Base-by-base conservation (phyloP, 345 rosid genomes). In the Draba incana region DNA sequence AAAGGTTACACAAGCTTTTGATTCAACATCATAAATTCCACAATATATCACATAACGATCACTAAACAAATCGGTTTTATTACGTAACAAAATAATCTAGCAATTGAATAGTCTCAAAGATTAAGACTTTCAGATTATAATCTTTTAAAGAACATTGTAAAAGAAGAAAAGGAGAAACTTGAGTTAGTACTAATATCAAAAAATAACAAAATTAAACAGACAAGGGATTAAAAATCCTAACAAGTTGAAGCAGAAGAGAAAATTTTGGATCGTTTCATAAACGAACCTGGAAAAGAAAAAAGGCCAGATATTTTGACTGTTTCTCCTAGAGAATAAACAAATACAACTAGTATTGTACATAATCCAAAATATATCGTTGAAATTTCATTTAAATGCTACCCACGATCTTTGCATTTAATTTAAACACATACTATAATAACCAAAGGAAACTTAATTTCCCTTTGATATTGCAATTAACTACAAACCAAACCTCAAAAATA, bases 391-490 rank as follows among this genome's bases (percentile, higher is more conserved):
- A 56, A 33, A 8, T 65, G 41, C 27, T 23, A 33, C 42, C 4
- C 59, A 69, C 43, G 41, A 58, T 59, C 43, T 60, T 33, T 16
- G 58, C 74, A 48, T 37, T 48, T 59, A 59, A 39, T 59, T 16
- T 11, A 46, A 24, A 13, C 49, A 47, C 24, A 69, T 54, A 5
- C 7, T 5, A 14, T 6, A 25, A 38, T 45, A 68, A 42, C 66
- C 51, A 50, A 39, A 39, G 24, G 53, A 58, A 39, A 13, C 31
- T 55, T 39, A 10, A 30, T 28, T 46, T 13, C 53, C 15, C 41
- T 45, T 62, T 23, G 24, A 1, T 38, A 6, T 6, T 35, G 31
- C 33, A 48, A 14, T 47, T 48, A 48, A 20, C 35, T 48, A 48
- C 45, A 33, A 35, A 47, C 13, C 46, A 16, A 57, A 20, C 20